Percentiles rank a stretch among this genome's conserved stretches.
Evolutionary conservation across 495 filamentous ascomycete genomes (phyloP).

Genomic region (Penicillium lividum): DNA sequence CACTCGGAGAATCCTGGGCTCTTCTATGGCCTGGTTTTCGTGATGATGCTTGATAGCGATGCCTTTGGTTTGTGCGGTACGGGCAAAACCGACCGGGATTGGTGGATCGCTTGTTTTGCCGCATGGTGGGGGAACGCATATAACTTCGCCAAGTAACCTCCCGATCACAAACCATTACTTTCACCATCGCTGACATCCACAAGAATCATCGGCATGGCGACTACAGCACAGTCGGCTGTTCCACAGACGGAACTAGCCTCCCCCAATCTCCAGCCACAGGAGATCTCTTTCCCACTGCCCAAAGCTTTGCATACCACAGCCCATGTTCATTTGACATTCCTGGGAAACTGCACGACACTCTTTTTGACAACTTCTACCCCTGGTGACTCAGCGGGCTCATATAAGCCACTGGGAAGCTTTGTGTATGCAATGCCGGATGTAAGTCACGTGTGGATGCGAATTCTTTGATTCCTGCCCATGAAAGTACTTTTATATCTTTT

Average conservation of each 20-base stretch:
- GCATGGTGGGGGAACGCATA: constrained; percentile 16
- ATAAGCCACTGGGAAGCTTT: constrained; percentile 64
- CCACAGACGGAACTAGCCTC: constrained; percentile 22
- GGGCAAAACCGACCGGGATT: constrained; percentile 22
- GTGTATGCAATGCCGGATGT: constrained; percentile 93
- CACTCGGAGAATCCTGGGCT: not conserved
- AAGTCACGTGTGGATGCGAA: constrained; percentile 25
- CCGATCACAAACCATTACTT: not conserved
- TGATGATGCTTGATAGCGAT: not conserved
- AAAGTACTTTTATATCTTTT: not conserved
- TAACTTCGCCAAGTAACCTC: constrained; percentile 3
- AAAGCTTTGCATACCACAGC: constrained; percentile 74
- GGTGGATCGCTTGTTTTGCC: constrained; percentile 20
- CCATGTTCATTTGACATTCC: constrained; percentile 73
- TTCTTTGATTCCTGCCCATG: not conserved
- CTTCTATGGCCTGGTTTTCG: not conserved
- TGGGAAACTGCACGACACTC: constrained; percentile 64
- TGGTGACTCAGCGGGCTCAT: constrained; percentile 50
- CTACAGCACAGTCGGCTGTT: constrained; percentile 6
- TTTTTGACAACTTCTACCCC: constrained; percentile 74
- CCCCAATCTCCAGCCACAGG: constrained; percentile 48
- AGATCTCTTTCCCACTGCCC: constrained; percentile 79
- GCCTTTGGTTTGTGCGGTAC: constrained; percentile 14
- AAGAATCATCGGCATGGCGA: constrained; percentile 18
- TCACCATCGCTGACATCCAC: not conserved